Evolutionary conservation across 352 stramenopile genomes (phyloP).

Genomic region (Phytophthora vignae): DNA sequence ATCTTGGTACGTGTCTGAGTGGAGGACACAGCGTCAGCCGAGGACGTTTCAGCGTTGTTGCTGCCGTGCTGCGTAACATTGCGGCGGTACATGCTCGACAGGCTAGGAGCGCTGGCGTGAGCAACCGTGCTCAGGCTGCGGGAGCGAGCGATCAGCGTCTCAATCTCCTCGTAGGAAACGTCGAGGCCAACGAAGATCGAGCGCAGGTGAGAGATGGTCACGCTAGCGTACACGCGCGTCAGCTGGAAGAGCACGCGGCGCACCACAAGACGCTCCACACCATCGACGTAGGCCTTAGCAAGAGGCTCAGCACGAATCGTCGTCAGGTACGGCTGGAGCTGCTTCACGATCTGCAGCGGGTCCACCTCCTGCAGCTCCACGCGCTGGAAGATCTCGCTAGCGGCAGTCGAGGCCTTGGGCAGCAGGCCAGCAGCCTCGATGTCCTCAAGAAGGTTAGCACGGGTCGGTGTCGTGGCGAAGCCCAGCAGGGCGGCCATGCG

Average conservation of each 20-base stretch:
- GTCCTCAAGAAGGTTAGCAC: slow-evolving; percentile 93
- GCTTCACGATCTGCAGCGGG: slow-evolving; percentile 77
- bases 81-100: slow-evolving; percentile 72
- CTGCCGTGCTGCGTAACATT: slow-evolving; percentile 56
- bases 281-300: slow-evolving; percentile 65
- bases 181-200: slow-evolving; percentile 88
- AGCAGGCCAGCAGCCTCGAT: slow-evolving; percentile 83
- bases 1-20: slow-evolving; percentile 74
- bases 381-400: slow-evolving; percentile 71
- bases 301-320: slow-evolving; percentile 49
- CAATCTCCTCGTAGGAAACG: slow-evolving; percentile 85
- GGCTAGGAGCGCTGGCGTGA: slow-evolving; percentile 63
- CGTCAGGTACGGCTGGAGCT: slow-evolving; percentile 69
- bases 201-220: slow-evolving; percentile 84
- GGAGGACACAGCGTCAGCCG: slow-evolving; percentile 50
- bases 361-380: slow-evolving; percentile 80
- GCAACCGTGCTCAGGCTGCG: slow-evolving; percentile 74
- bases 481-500: slow-evolving; percentile 95
- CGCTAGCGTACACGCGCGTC: slow-evolving; percentile 87
- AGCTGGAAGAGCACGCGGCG: slow-evolving; percentile 87
- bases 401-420: slow-evolving; percentile 58
- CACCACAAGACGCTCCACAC: slow-evolving; percentile 75
- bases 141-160: slow-evolving; percentile 86
- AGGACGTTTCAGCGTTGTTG: slow-evolving; percentile 65
- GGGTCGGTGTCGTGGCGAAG: slow-evolving; percentile 86